Conservation (phyloP, 2,329 filamentous ascomycete genomes). For the Metarhizium humberi region DNA sequence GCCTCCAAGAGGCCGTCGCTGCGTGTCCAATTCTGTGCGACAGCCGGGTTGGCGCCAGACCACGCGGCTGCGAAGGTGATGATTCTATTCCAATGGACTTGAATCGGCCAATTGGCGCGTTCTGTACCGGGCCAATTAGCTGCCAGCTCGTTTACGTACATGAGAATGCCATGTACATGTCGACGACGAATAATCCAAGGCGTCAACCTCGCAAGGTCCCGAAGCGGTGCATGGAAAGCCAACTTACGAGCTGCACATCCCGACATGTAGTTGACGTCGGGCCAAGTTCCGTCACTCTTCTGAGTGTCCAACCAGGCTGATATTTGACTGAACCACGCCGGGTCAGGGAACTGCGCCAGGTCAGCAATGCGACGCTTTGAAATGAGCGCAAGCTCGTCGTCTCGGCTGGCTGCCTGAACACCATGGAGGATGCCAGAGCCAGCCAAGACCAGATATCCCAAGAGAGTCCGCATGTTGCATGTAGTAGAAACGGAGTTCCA, state of each 20-base stretch:
- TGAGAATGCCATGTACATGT: not conserved
- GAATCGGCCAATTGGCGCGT: slow-evolving; percentile 15
- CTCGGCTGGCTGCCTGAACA: not conserved
- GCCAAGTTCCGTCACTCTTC: slow-evolving; percentile 13
- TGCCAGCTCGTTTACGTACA: not conserved
- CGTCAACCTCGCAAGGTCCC: not conserved
- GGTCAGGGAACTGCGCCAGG: slow-evolving; percentile 13
- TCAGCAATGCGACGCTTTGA: slow-evolving; percentile 11
- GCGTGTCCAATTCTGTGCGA: slow-evolving; percentile 9
- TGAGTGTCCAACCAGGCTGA: slow-evolving; percentile 11
- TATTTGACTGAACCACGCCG: slow-evolving; percentile 10
- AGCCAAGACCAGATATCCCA: not conserved
- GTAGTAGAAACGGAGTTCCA: not conserved
- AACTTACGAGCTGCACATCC: slow-evolving; percentile 14
- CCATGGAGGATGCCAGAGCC: not conserved
- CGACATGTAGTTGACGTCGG: slow-evolving; percentile 13
- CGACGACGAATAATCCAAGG: not conserved
- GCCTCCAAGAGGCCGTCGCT: slow-evolving; percentile 7
- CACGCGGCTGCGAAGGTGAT: slow-evolving; percentile 14
- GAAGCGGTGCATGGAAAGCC: not conserved
- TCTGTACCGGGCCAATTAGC: not conserved
- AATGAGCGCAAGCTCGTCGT: slow-evolving; percentile 9
- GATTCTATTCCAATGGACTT: slow-evolving; percentile 14
- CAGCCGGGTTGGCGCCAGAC: slow-evolving; percentile 13
- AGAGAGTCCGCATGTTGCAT: not conserved